Evolutionary conservation across 805 yeast genomes (phyloP), one percentile per base, ranked within the genome.

Genomic region (Hanseniaspora taiwanica): DNA sequence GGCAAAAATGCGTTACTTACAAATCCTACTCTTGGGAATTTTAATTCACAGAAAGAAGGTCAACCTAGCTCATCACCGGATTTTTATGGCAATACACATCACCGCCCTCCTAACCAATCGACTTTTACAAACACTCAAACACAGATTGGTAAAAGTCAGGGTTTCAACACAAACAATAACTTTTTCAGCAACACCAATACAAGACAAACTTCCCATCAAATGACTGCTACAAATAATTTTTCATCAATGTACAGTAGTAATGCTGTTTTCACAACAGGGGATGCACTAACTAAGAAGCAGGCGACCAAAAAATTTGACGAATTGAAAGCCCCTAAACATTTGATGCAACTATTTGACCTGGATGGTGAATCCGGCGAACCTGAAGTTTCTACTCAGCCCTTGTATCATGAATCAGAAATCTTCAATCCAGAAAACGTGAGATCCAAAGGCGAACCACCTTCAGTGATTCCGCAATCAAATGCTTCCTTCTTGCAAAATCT

Each of bases 301-400:
- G 14, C 33, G 17, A 16, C 33, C 13, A 29, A 29, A n/a, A 29
- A 29, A 5, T n/a, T n/a, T 16, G 33, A n/a, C 13, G 33, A 29
- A 16, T 32, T 55, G 2, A 49, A 54, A 38, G 78, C 84, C 0
- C 94, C 94, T 1, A 76, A 74, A 53, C 79, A 91, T 2, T 61
- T 85, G 24, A 59, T 78, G 43, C 76, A 76, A 53, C 58, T 85
- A 21, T 84, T 84, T 54, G 85, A 79, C 47, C 76, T 73, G 21
- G 60, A 53, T 9, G 65, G 58, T 19, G 60, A 53, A 9, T 58
- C 53, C 2, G 60, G 54, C 6, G 53, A 52, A 5, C 55, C 47
- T 19, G 53, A 47, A 16, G 46, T 46, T 20, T 44, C 50, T 7
- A 34, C 42, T 9, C 51, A 47, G 25, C 45, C 44, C 13, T 21